These are phyloP conservation scores for Mortierella sp. DNA, from an alignment of 371 early-diverging fungal species.

Conservation along the genomic window DNA sequence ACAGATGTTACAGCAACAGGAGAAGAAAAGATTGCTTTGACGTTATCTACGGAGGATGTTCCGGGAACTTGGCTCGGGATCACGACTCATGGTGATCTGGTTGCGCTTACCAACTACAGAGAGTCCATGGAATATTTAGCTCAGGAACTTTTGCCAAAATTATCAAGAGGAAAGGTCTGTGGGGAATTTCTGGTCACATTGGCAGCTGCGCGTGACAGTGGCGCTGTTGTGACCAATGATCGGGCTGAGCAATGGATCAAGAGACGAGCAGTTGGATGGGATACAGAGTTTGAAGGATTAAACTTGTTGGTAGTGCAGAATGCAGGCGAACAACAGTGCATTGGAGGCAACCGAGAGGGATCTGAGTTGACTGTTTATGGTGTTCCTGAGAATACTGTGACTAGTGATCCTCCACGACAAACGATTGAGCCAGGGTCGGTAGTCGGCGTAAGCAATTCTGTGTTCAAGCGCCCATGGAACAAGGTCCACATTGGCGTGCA, in stretches of 20 bases:
- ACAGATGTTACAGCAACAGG: slow-evolving; percentile 9
- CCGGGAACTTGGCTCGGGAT: slow-evolving; percentile 74
- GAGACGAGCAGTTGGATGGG: slow-evolving; percentile 40
- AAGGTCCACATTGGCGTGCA: slow-evolving; percentile 62
- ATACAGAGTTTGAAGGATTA: slow-evolving; percentile 63
- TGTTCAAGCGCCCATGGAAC: slow-evolving; percentile 64
- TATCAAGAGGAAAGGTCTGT: slow-evolving; percentile 58
- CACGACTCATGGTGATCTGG: slow-evolving; percentile 63
- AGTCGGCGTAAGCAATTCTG: slow-evolving; percentile 64
- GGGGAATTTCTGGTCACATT: slow-evolving; percentile 65
- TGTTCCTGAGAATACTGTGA: not conserved
- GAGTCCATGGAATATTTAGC: slow-evolving; percentile 51
- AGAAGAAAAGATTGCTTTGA: slow-evolving; percentile 28
- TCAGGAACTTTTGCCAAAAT: slow-evolving; percentile 9
- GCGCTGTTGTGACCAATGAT: slow-evolving; percentile 2
- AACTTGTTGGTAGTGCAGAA: slow-evolving; percentile 65
- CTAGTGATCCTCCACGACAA: not conserved
- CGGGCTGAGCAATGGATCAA: slow-evolving; percentile 43
- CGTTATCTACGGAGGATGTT: slow-evolving; percentile 28
- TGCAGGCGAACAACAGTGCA: slow-evolving; percentile 32
- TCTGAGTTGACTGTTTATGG: slow-evolving; percentile 43
- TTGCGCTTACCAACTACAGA: slow-evolving; percentile 71
- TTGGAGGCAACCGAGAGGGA: slow-evolving; percentile 60
- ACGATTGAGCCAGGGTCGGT: slow-evolving; percentile 13
- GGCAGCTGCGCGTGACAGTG: slow-evolving; percentile 26